Conservation (phyloP, 2,329 filamentous ascomycete genomes). For the Geosmithia flava region DNA sequence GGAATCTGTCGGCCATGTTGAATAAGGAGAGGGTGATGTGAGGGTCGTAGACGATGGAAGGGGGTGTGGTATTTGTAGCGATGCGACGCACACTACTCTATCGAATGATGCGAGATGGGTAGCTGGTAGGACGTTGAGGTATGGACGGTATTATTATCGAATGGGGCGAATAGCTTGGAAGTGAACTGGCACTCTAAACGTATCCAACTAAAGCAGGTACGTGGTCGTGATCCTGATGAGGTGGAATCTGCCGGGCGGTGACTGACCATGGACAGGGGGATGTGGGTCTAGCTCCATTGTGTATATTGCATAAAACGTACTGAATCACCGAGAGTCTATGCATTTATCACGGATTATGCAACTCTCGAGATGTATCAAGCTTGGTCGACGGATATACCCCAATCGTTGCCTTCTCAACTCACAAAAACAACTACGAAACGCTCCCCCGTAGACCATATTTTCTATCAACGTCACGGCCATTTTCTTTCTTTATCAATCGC, state of each 20-base stretch:
- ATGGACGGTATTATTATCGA: not conserved
- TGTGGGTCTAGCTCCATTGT: not conserved
- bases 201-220: not conserved
- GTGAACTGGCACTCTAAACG: not conserved
- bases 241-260: constrained; percentile 24
- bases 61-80: not conserved
- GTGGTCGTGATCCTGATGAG: constrained; percentile 6
- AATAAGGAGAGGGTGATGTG: not conserved
- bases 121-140: not conserved
- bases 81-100: not conserved
- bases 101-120: not conserved
- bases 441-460: not conserved
- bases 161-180: not conserved
- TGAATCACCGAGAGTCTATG: not conserved
- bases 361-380: not conserved
- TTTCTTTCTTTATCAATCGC: not conserved
- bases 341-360: not conserved
- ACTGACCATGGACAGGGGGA: constrained; percentile 1
- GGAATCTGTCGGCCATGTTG: constrained; percentile 67
- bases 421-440: not conserved
- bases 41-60: not conserved
- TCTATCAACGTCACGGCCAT: not conserved
- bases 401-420: not conserved
- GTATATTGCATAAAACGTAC: not conserved
- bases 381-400: not conserved